Conservation (phyloP, 768 basidiomycete genomes). For the Psilocybe cubensis region DNA sequence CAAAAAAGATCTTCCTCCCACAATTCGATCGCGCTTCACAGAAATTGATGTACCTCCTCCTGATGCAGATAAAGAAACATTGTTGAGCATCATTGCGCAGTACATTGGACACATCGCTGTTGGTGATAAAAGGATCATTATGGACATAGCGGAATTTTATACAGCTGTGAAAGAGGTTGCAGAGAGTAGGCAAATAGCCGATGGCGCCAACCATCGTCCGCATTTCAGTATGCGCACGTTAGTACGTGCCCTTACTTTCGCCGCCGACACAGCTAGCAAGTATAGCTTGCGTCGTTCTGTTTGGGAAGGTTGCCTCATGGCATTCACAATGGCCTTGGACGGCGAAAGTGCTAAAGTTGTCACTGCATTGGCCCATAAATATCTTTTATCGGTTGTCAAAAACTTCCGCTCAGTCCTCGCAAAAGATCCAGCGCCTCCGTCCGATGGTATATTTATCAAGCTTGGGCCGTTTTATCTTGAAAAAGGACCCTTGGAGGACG, state of each 20-base stretch:
- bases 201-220: slow-evolving; percentile 90
- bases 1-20: slow-evolving; percentile 94
- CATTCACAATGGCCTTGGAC: slow-evolving; percentile 95
- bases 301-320: slow-evolving; percentile 98
- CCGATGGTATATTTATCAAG: slow-evolving; percentile 64
- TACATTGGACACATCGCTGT: slow-evolving; percentile 86
- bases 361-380: slow-evolving; percentile 68
- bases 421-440: slow-evolving; percentile 67
- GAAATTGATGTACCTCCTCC: slow-evolving; percentile 96
- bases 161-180: slow-evolving; percentile 76
- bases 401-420: slow-evolving; percentile 78
- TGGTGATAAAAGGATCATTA: slow-evolving; percentile 84
- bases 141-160: slow-evolving; percentile 94
- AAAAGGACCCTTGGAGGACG: slow-evolving; percentile 68
- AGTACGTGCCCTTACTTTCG: slow-evolving; percentile 87
- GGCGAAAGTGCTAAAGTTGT: slow-evolving; percentile 68
- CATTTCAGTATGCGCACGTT: slow-evolving; percentile 98
- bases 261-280: slow-evolving; percentile 73
- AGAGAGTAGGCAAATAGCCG: slow-evolving; percentile 78
- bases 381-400: slow-evolving; percentile 78
- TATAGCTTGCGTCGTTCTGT: slow-evolving; percentile 86
- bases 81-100: slow-evolving; percentile 83
- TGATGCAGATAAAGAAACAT: slow-evolving; percentile 88
- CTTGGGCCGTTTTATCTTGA: slow-evolving; percentile 93
- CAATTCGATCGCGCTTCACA: slow-evolving; percentile 90